These are phyloP conservation scores for Pezicula carpinea DNA, from an alignment of 2,329 filamentous ascomycete genomes.

Conservation along the genomic window DNA sequence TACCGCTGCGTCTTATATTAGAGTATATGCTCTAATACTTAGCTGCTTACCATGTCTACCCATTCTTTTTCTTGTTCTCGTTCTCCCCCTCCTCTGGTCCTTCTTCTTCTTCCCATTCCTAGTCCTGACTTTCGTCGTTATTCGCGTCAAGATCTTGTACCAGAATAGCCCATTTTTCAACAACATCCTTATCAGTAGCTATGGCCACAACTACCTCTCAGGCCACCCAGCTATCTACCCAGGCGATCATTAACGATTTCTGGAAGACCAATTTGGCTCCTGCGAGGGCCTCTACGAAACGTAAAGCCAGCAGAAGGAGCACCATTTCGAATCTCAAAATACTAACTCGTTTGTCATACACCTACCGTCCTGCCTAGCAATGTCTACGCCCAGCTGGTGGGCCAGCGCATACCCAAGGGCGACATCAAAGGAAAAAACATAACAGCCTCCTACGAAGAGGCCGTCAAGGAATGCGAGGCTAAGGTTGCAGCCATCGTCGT, in stretches of 20 bases:
- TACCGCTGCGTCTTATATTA: too few species aligned
- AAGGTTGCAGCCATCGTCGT: conserved; percentile 55
- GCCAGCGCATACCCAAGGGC: background rate
- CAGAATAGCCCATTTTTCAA: too few species aligned
- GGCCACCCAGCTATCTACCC: background rate
- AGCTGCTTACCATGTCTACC: too few species aligned
- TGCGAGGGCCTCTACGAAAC: background rate
- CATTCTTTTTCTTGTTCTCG: too few species aligned
- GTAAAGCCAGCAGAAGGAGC: background rate
- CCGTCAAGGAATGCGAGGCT: conserved; percentile 59
- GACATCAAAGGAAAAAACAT: conserved; percentile 1
- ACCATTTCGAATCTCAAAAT: too few species aligned
- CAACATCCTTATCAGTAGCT: background rate
- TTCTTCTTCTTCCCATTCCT: too few species aligned
- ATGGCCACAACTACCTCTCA: background rate
- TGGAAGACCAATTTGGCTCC: background rate
- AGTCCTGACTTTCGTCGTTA: too few species aligned
- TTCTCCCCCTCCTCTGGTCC: too few species aligned
- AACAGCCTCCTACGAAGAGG: conserved; percentile 65
- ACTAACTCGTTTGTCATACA: background rate
- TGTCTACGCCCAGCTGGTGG: background rate
- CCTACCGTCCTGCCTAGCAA: background rate
- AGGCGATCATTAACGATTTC: background rate
- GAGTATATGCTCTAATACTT: too few species aligned
- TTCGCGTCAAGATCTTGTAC: too few species aligned